Conservation (phyloP, 306 rosid genomes). For the Gillenia trifoliata region DNA sequence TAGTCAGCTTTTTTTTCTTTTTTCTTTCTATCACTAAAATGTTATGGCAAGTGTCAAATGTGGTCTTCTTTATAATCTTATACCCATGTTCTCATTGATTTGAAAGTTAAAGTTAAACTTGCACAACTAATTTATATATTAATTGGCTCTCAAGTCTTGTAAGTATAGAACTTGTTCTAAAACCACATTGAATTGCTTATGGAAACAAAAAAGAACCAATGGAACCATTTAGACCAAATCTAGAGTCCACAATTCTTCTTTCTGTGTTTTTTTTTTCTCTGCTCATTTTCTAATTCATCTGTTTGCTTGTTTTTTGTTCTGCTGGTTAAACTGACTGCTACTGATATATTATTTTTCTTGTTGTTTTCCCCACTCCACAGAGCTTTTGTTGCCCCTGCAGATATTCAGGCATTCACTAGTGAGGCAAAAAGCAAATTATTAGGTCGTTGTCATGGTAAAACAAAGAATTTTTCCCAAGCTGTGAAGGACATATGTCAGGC, state of each 20-base stretch:
- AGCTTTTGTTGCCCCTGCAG: slow-evolving; percentile 94
- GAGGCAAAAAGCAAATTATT: slow-evolving; percentile 66
- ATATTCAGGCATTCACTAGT: slow-evolving; percentile 75
- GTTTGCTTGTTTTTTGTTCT: neutral
- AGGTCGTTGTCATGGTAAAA: slow-evolving; percentile 66
- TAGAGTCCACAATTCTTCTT: neutral
- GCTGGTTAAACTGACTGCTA: neutral
- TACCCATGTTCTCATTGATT: neutral
- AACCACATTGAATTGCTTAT: neutral
- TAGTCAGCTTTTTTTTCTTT: neutral
- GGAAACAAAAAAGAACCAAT: neutral
- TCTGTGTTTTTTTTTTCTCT: neutral
- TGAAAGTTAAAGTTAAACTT: neutral
- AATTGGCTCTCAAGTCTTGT: neutral
- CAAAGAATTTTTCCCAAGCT: slow-evolving; percentile 78
- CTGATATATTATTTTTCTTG: slow-evolving; percentile 18
- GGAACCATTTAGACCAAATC: neutral
- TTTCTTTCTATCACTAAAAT: neutral
- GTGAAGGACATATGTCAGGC: slow-evolving; percentile 83
- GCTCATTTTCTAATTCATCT: neutral
- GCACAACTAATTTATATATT: neutral
- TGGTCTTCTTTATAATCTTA: neutral
- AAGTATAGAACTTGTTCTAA: neutral
- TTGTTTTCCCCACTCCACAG: slow-evolving; percentile 39
- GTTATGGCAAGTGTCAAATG: neutral